Evolutionary conservation across 1,139 yeast species (phyloP).

Genomic region (Taiozyma sp.): DNA sequence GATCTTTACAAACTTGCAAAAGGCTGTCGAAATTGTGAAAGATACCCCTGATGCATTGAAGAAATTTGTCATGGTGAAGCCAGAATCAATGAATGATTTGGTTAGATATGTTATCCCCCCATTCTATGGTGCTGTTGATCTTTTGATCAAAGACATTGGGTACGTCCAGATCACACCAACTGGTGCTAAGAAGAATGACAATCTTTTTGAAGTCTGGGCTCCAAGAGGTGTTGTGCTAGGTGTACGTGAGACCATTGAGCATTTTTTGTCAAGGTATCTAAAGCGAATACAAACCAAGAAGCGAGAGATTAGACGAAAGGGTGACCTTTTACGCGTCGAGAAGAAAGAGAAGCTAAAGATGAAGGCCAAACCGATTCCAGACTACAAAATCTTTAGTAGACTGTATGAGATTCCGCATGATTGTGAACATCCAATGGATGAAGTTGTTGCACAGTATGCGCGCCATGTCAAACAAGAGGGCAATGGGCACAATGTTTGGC

Average conservation of each 20-base stretch:
- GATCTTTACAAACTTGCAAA: conserved; percentile 27
- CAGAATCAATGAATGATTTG: conserved; percentile 30
- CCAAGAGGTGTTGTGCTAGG: conserved; percentile 42
- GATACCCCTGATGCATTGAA: conserved; percentile 26
- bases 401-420: conserved; percentile 20
- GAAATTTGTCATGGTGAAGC: conserved; percentile 31
- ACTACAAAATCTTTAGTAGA: conserved; percentile 20
- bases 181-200: conserved; percentile 41
- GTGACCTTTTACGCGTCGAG: conserved; percentile 5
- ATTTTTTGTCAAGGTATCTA: conserved; percentile 25
- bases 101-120: conserved; percentile 56
- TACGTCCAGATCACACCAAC: conserved; percentile 60
- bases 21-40: conserved; percentile 23
- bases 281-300: conserved; percentile 5
- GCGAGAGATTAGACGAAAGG: conserved; percentile 7
- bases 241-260: conserved; percentile 35
- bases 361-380: conserved; percentile 17
- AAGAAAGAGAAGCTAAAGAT: conserved; percentile 10
- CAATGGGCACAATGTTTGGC: conserved; percentile 6
- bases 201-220: conserved; percentile 41
- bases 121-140: conserved; percentile 61
- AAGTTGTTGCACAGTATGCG: conserved; percentile 16
- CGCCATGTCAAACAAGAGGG: conserved; percentile 15
- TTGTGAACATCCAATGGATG: conserved; percentile 16
- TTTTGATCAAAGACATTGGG: conserved; percentile 69